These are phyloP conservation scores for Mortierella sp. DNA, from an alignment of 371 early-diverging fungal species.

Conservation along the genomic window DNA sequence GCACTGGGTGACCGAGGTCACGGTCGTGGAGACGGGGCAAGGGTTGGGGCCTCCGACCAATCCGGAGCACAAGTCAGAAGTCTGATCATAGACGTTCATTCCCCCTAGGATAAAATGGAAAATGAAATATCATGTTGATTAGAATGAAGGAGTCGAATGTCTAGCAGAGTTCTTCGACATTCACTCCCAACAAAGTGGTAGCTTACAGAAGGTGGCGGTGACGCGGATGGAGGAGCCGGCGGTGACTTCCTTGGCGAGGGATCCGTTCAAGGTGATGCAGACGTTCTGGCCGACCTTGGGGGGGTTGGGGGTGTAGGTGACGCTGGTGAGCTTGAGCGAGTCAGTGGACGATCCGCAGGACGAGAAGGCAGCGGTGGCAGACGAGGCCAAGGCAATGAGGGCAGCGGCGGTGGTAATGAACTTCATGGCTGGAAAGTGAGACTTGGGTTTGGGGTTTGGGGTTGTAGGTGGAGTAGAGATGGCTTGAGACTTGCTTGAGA, in stretches of 20 bases:
- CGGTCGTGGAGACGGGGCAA: slow-evolving; percentile 42
- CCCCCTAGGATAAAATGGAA: slow-evolving; percentile 28
- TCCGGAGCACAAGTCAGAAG: slow-evolving; percentile 37
- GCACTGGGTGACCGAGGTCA: slow-evolving; percentile 45
- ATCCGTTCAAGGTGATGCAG: slow-evolving; percentile 47
- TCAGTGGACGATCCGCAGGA: slow-evolving; percentile 46
- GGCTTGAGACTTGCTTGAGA: slow-evolving; percentile 10
- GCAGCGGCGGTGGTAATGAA: slow-evolving; percentile 43
- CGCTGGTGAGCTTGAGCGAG: slow-evolving; percentile 15
- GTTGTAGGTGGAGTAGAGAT: background rate
- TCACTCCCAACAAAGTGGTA: too few relatives aligned
- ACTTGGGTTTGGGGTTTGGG: slow-evolving; percentile 5
- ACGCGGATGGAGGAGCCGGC: slow-evolving; percentile 28
- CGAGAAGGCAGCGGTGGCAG: slow-evolving; percentile 51
- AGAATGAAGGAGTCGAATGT: background rate
- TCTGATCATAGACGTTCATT: slow-evolving; percentile 43
- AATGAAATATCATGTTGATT: background rate
- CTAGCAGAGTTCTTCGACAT: background rate
- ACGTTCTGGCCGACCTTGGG: slow-evolving; percentile 50
- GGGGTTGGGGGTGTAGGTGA: slow-evolving; percentile 54
- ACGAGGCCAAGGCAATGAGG: slow-evolving; percentile 48
- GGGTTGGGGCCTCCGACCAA: slow-evolving; percentile 43
- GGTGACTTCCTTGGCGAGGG: slow-evolving; percentile 34
- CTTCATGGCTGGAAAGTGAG: slow-evolving; percentile 42
- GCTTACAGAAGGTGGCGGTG: slow-evolving; percentile 47